Percentiles rank a stretch among this genome's conserved stretches.
Conservation (phyloP, 768 basidiomycete species). For the Mycena floridula region DNA sequence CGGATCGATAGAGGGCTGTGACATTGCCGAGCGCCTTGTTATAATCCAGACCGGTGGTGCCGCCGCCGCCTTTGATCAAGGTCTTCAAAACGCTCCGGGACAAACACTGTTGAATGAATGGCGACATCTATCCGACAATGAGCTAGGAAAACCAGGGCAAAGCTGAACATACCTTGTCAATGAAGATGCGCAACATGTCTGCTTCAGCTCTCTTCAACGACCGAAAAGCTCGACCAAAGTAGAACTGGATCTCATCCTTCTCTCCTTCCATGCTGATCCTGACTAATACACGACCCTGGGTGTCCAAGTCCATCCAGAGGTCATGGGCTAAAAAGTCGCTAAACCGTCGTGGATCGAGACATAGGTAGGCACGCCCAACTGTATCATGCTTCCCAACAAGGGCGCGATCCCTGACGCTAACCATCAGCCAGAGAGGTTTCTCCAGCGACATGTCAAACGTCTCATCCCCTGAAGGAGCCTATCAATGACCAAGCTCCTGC, state of each 20-base stretch:
- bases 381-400: slow-evolving; percentile 91
- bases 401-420: slow-evolving; percentile 87
- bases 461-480: slow-evolving; percentile 73
- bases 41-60: slow-evolving; percentile 62
- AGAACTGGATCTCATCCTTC: slow-evolving; percentile 96
- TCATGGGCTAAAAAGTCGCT: slow-evolving; percentile 89
- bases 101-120: slow-evolving; percentile 83
- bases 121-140: slow-evolving; percentile 91
- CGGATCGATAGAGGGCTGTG: slow-evolving; percentile 76
- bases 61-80: slow-evolving; percentile 57
- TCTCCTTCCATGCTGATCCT: slow-evolving; percentile 98
- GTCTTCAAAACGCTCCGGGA: slow-evolving; percentile 73
- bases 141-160: slow-evolving; percentile 1
- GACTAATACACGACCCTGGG: slow-evolving; percentile 75
- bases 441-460: slow-evolving; percentile 93
- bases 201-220: slow-evolving; percentile 88
- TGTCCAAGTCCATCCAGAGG: slow-evolving; percentile 86
- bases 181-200: slow-evolving; percentile 94
- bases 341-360: slow-evolving; percentile 83
- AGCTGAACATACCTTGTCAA: slow-evolving; percentile 75
- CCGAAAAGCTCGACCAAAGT: slow-evolving; percentile 93
- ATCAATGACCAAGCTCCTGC: slow-evolving; percentile 3
- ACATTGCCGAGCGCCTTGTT: slow-evolving; percentile 85
- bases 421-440: slow-evolving; percentile 94
- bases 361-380: slow-evolving; percentile 86